phyloP scores from a whole-genome alignment of 495 filamentous ascomycete genomes.

The Aspergillus cavernicola region DNA sequence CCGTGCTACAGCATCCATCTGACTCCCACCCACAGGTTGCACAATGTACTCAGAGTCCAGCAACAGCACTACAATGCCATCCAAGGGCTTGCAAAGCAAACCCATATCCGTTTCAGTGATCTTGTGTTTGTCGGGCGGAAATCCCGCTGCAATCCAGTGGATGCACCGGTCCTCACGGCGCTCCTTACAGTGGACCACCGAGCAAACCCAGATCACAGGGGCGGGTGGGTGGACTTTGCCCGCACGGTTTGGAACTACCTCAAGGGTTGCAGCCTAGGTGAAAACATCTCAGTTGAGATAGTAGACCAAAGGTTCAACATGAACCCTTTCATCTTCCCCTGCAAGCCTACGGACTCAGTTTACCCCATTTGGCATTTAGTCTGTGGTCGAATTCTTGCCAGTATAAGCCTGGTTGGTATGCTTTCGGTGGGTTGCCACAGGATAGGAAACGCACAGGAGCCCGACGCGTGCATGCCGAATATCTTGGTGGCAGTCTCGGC shows the following conservation, averaged over 20 bases:
- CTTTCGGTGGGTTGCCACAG: background rate
- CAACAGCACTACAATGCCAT: background rate
- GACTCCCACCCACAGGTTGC: background rate
- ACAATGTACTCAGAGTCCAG: background rate
- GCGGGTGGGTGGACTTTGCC: background rate
- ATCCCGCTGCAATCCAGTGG: background rate
- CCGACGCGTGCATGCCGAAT: background rate
- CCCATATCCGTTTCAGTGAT: background rate
- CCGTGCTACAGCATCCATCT: background rate
- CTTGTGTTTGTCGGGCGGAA: background rate
- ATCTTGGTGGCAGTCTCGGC: slow-evolving; percentile 1
- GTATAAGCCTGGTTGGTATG: background rate
- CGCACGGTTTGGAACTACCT: background rate
- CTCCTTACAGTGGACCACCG: background rate
- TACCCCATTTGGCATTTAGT: background rate
- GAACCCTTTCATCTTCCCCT: background rate
- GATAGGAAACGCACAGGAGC: background rate
- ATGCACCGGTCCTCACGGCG: background rate
- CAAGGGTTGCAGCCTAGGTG: background rate
- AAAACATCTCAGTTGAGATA: slow-evolving; percentile 7
- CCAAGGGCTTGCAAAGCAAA: background rate
- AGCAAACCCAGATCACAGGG: background rate
- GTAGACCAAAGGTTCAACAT: background rate
- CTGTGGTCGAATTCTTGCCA: background rate
- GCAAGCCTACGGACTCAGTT: background rate